These are phyloP conservation scores for Exophiala spinifera DNA, from an alignment of 2,329 filamentous ascomycete species.

Conservation along the genomic window DNA sequence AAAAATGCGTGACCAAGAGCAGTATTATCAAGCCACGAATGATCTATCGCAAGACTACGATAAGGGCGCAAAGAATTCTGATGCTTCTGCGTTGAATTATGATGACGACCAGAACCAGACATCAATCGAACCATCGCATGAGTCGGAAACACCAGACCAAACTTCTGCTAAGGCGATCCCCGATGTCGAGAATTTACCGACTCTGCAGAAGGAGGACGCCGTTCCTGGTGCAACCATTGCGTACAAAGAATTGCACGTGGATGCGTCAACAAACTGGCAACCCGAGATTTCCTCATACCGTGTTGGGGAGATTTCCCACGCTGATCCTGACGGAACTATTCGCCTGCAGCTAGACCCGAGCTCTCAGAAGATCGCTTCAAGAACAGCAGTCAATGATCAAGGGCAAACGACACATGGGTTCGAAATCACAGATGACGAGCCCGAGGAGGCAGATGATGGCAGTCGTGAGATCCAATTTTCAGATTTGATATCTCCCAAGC, in stretches of 20 bases:
- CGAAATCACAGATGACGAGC: slow-evolving; percentile 62
- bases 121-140: slow-evolving; percentile 38
- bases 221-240: slow-evolving; percentile 42
- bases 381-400: slow-evolving; percentile 63
- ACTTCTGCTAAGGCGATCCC: slow-evolving; percentile 39
- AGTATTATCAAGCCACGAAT: slow-evolving; percentile 26
- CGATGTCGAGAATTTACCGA: slow-evolving; percentile 63
- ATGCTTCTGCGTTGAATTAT: slow-evolving; percentile 10
- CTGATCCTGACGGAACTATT: slow-evolving; percentile 54
- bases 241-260: slow-evolving; percentile 48
- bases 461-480: slow-evolving; percentile 57
- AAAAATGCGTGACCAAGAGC: slow-evolving; percentile 14
- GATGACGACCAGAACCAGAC: slow-evolving; percentile 21
- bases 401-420: slow-evolving; percentile 75
- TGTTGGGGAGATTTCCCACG: slow-evolving; percentile 63
- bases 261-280: slow-evolving; percentile 47
- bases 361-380: not conserved
- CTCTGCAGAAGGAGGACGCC: slow-evolving; percentile 34
- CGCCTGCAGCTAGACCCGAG: slow-evolving; percentile 62
- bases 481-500: slow-evolving; percentile 66
- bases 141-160: not conserved
- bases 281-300: slow-evolving; percentile 52
- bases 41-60: slow-evolving; percentile 39
- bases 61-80: slow-evolving; percentile 35
- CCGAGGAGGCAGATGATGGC: slow-evolving; percentile 57